A percentile compares a stretch with the other conserved stretches of the same genome.
These are phyloP conservation scores for Gryganskiella cystojenkinii DNA, from an alignment of 192 early-diverging fungal genomes.

Conservation along the genomic window DNA sequence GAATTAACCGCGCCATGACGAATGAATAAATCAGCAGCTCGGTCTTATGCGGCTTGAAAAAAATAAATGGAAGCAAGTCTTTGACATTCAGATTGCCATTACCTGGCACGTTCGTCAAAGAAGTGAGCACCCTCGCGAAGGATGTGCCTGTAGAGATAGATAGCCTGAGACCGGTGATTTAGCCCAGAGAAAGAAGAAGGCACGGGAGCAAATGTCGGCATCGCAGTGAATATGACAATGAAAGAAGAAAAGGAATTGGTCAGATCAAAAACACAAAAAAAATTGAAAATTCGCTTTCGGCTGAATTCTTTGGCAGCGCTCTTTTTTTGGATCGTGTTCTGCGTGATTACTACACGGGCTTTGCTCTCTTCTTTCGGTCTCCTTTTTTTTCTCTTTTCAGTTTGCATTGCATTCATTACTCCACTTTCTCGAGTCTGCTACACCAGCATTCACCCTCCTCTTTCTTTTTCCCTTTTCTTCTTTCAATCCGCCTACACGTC, in stretches of 20 bases:
- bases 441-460: not conserved
- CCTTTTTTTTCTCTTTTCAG: too few species aligned
- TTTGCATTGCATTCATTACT: too few species aligned
- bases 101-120: constrained; percentile 51
- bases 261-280: not conserved
- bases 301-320: too few species aligned
- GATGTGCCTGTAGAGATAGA: constrained; percentile 43
- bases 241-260: too few species aligned
- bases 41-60: not conserved
- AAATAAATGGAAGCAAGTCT: not conserved
- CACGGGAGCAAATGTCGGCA: constrained; percentile 37
- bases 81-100: too few species aligned
- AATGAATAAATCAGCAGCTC: too few species aligned
- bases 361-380: too few species aligned
- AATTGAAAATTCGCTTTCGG: too few species aligned
- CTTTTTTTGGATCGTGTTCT: too few species aligned
- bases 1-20: too few species aligned
- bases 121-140: constrained; percentile 30
- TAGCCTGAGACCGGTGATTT: constrained; percentile 2
- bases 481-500: not conserved
- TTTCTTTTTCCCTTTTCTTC: not conserved
- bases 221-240: not conserved
- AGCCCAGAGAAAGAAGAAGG: constrained; percentile 23
- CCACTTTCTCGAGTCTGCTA: too few species aligned
- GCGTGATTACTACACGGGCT: too few species aligned